A percentile compares a stretch with the other conserved stretches of the same genome.
These are phyloP conservation scores for Talaromyces sp. DNA, from an alignment of 2,329 filamentous ascomycete species.

Conservation along the genomic window DNA sequence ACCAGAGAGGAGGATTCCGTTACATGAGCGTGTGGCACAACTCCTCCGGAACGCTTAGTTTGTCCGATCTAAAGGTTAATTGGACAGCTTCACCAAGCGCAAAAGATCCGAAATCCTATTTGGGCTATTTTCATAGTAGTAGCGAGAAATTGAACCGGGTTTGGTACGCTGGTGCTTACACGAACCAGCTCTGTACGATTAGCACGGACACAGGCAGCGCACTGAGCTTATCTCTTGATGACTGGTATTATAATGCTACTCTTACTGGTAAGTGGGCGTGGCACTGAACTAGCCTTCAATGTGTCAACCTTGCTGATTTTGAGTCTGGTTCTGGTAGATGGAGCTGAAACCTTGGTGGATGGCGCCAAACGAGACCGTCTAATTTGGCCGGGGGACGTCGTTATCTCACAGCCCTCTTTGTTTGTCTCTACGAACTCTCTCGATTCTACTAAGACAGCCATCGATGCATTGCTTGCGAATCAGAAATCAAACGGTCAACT, in stretches of 20 bases:
- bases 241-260: neutral
- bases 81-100: conserved; percentile 41
- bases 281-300: neutral
- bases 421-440: conserved; percentile 54
- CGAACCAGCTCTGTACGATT: conserved; percentile 33
- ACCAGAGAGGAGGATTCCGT: conserved; percentile 43
- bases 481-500: conserved; percentile 43
- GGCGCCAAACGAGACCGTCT: conserved; percentile 39
- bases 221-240: neutral
- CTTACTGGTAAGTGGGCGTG: neutral
- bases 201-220: conserved; percentile 20
- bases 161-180: conserved; percentile 55
- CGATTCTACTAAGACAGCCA: conserved; percentile 46
- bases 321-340: conserved; percentile 15
- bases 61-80: conserved; percentile 24
- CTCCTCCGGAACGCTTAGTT: conserved; percentile 35
- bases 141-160: conserved; percentile 51
- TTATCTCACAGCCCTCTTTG: conserved; percentile 52
- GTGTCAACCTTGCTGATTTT: neutral
- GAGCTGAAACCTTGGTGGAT: conserved; percentile 33
- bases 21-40: conserved; percentile 45
- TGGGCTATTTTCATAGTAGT: conserved; percentile 48
- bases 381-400: conserved; percentile 61
- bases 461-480: conserved; percentile 46
- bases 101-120: conserved; percentile 33